Percentiles rank a stretch among this genome's conserved stretches.
These are phyloP conservation scores for Alternaria atra DNA, from an alignment of 2,329 filamentous ascomycete genomes.

Conservation along the genomic window DNA sequence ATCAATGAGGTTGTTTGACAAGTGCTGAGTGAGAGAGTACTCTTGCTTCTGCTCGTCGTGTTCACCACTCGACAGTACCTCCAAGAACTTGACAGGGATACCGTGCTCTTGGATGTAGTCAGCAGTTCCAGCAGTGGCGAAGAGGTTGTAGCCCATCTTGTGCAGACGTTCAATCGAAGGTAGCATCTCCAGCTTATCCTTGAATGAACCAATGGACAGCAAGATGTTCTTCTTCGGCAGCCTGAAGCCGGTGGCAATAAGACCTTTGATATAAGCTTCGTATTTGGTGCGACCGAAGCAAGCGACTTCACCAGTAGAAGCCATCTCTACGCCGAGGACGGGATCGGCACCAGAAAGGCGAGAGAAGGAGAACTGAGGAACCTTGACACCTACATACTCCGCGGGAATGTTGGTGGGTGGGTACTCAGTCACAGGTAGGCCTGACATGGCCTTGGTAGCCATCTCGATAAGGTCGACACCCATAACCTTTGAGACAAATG, in stretches of 20 bases:
- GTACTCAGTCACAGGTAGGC: slow-evolving; percentile 81
- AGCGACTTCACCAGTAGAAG: slow-evolving; percentile 96
- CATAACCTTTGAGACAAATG: slow-evolving; percentile 99
- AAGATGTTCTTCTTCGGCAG: slow-evolving; percentile 95
- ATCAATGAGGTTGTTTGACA: slow-evolving; percentile 97
- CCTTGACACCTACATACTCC: slow-evolving; percentile 94
- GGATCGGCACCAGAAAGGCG: slow-evolving; percentile 95
- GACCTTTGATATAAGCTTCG: slow-evolving; percentile 95
- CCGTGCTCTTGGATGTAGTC: slow-evolving; percentile 95
- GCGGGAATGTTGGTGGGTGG: slow-evolving; percentile 77
- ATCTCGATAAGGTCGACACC: slow-evolving; percentile 97
- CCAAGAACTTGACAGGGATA: slow-evolving; percentile 90
- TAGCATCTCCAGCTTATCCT: slow-evolving; percentile 97
- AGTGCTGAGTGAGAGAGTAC: slow-evolving; percentile 94
- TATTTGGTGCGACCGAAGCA: slow-evolving; percentile 96
- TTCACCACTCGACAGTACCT: slow-evolving; percentile 71
- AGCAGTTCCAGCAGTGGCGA: slow-evolving; percentile 93
- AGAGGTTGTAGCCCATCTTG: slow-evolving; percentile 92
- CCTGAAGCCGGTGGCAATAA: slow-evolving; percentile 95
- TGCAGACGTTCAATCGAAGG: slow-evolving; percentile 90
- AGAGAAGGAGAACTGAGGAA: slow-evolving; percentile 99
- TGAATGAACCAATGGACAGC: slow-evolving; percentile 94
- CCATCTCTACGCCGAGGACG: slow-evolving; percentile 98
- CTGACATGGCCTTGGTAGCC: slow-evolving; percentile 97
- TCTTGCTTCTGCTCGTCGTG: slow-evolving; percentile 88